Conservation (phyloP, 108 stramenopile genomes). For the Pseudonitzschia delicatissima region DNA sequence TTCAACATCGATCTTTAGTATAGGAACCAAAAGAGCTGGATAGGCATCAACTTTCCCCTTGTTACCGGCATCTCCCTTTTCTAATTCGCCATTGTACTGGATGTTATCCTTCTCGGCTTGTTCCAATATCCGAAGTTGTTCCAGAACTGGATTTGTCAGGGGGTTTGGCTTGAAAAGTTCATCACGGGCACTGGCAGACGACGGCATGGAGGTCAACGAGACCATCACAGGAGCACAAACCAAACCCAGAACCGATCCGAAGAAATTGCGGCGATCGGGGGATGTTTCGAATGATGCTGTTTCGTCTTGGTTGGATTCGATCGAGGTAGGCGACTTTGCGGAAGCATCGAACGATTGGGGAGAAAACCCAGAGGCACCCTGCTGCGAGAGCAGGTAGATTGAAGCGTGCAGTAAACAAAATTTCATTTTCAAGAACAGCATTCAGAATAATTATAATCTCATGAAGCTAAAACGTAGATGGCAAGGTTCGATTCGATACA, state of each 20-base stretch:
- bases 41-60: conserved; percentile 47
- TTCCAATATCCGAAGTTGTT: conserved; percentile 69
- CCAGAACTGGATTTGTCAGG: conserved; percentile 67
- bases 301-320: not conserved
- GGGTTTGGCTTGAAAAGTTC: conserved; percentile 73
- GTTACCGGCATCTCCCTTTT: conserved; percentile 44
- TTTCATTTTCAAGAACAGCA: too few relatives aligned
- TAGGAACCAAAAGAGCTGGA: conserved; percentile 60
- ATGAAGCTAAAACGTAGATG: too few relatives aligned
- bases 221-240: not conserved
- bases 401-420: not conserved
- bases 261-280: conserved; percentile 1
- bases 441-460: too few relatives aligned
- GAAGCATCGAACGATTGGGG: not conserved
- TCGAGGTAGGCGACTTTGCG: not conserved
- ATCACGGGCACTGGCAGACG: conserved; percentile 19
- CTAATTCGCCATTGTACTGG: conserved; percentile 73
- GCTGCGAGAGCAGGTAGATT: not conserved
- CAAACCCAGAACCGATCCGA: not conserved
- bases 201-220: not conserved
- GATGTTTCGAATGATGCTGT: not conserved
- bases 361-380: not conserved
- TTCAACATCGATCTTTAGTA: conserved; percentile 58
- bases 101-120: conserved; percentile 80
- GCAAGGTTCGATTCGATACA: too few relatives aligned